Percentiles rank a stretch among this genome's conserved stretches.
phyloP scores from a whole-genome alignment of 441 rosid species.

The Populus hybrid region DNA sequence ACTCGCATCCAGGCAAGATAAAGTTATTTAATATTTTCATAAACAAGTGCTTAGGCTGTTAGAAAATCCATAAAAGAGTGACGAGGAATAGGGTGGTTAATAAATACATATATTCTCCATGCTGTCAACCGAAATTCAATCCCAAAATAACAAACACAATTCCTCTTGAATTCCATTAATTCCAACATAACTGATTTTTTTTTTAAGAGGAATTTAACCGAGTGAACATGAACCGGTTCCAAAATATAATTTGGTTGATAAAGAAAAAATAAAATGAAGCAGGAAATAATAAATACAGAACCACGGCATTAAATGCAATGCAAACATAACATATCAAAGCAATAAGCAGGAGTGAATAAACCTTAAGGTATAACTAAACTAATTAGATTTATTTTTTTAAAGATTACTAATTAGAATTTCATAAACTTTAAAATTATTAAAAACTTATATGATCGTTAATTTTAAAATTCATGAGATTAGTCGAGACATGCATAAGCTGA shows the following conservation, averaged over 20 bases:
- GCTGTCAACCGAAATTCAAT: background rate
- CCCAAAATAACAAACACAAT: background rate
- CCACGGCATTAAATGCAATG: background rate
- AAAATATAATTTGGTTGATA: background rate
- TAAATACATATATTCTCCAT: background rate
- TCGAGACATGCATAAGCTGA: fast-evolving
- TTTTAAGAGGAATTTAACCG: background rate
- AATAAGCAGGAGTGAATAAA: too few species aligned
- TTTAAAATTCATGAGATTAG: too few species aligned
- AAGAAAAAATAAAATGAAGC: background rate
- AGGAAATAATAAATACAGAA: background rate
- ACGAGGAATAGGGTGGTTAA: background rate
- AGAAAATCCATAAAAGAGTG: too few species aligned
- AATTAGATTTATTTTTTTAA: too few species aligned
- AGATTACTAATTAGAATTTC: too few species aligned
- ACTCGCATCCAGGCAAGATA: background rate
- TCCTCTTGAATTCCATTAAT: background rate
- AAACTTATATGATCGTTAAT: too few species aligned
- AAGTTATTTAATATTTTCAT: too few species aligned
- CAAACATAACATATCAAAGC: background rate
- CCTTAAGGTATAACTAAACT: too few species aligned
- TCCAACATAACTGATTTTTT: background rate
- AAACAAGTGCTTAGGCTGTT: too few species aligned
- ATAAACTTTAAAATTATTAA: too few species aligned
- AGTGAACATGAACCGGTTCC: background rate